These are phyloP conservation scores for Elaeis guineensis DNA, from an alignment of 176 grass and related monocot genomes.

Conservation along the genomic window DNA sequence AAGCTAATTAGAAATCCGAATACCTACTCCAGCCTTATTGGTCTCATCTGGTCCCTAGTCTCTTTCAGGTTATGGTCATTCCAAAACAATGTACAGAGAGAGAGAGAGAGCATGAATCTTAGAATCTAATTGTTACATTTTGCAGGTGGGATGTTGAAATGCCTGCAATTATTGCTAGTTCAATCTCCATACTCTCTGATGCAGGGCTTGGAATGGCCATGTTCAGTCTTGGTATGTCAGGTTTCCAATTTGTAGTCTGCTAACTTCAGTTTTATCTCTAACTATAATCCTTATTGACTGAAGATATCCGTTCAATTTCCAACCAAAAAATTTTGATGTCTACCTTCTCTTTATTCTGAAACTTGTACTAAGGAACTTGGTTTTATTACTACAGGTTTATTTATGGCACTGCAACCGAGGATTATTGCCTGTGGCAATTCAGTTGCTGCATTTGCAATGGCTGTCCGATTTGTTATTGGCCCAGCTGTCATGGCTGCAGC, in stretches of 20 bases:
- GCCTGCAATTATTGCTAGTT: not conserved
- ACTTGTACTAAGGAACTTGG: too few relatives aligned
- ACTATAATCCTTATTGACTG: too few relatives aligned
- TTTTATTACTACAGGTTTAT: constrained; percentile 24
- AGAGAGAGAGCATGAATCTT: not conserved
- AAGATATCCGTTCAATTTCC: too few relatives aligned
- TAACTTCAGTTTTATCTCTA: too few relatives aligned
- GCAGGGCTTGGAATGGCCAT: constrained; percentile 12
- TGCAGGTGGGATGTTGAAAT: constrained; percentile 3
- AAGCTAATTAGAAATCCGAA: constrained; percentile 10
- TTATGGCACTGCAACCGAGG: constrained; percentile 49
- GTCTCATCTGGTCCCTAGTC: constrained; percentile 9
- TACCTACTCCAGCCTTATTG: constrained; percentile 2
- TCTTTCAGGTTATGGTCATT: constrained; percentile 5
- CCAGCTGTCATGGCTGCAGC: constrained; percentile 46
- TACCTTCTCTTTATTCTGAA: too few relatives aligned
- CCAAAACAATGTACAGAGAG: not conserved
- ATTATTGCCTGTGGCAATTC: constrained; percentile 51
- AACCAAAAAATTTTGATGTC: too few relatives aligned
- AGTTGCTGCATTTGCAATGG: constrained; percentile 40
- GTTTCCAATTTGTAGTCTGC: too few relatives aligned
- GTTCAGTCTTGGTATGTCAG: constrained; percentile 6
- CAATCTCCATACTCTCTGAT: constrained; percentile 4
- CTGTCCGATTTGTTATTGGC: constrained; percentile 34
- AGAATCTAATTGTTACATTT: not conserved